Percentiles rank a stretch among this genome's conserved stretches.
Conservation (phyloP, 805 yeast genomes). For the Lipomyces yamadae region DNA sequence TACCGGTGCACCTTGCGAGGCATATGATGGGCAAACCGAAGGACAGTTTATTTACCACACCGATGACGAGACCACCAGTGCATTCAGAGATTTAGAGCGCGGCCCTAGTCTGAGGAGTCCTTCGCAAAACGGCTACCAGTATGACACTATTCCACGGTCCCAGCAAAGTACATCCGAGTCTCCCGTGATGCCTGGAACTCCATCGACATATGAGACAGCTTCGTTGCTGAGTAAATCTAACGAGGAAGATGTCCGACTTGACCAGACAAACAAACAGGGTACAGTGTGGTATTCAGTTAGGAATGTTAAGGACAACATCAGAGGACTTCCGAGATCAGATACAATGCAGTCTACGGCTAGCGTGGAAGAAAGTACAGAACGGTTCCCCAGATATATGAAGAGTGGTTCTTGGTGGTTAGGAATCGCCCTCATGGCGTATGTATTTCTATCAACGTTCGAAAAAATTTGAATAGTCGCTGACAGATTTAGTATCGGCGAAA, state of each 20-base stretch:
- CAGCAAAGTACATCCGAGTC: not conserved
- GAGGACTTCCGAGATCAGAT: constrained; percentile 3
- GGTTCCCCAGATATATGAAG: constrained; percentile 30
- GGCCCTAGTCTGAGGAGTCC: constrained; percentile 1
- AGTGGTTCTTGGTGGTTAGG: constrained; percentile 51
- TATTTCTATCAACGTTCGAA: not conserved
- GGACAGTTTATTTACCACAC: constrained; percentile 18
- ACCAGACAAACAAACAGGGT: constrained; percentile 8
- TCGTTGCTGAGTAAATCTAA: not conserved
- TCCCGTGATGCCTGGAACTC: constrained; percentile 1
- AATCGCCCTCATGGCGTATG: constrained; percentile 48
- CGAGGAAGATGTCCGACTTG: constrained; percentile 5
- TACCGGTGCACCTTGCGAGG: not conserved
- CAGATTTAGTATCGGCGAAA: constrained; percentile 48
- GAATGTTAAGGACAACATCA: not conserved
- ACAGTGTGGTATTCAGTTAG: constrained; percentile 2
- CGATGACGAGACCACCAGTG: not conserved
- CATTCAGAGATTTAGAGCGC: constrained; percentile 1
- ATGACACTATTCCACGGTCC: not conserved
- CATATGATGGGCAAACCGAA: not conserved
- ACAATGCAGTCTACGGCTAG: constrained; percentile 17
- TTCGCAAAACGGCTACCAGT: not conserved
- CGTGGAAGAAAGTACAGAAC: constrained; percentile 14
- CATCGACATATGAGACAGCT: constrained; percentile 6
- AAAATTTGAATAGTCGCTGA: not conserved